phyloP scores from a whole-genome alignment of 164 flowering plant species.

The Kingdonia uniflora region DNA sequence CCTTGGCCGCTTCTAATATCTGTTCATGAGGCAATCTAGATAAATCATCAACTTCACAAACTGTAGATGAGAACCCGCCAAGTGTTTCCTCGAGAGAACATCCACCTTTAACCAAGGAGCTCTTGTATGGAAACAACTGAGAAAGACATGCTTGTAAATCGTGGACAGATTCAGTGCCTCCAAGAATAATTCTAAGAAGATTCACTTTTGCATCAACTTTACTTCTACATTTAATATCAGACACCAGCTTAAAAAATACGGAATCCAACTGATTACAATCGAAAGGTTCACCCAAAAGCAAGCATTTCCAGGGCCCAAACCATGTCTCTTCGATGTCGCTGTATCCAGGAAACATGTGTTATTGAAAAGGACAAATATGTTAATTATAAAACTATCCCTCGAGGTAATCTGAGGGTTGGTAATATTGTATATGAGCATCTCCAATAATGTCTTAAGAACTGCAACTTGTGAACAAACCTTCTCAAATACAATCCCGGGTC shows the following conservation, averaged over 20 bases:
- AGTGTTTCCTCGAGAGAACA: slow-evolving; percentile 20
- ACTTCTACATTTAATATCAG: slow-evolving; percentile 35
- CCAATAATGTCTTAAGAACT: too few species aligned
- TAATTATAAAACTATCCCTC: too few species aligned
- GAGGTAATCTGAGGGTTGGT: too few species aligned
- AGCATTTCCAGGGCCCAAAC: slow-evolving; percentile 78
- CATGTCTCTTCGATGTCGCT: slow-evolving; percentile 81
- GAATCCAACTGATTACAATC: slow-evolving; percentile 25
- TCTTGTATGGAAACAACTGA: slow-evolving; percentile 31
- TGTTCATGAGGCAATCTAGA: slow-evolving; percentile 25
- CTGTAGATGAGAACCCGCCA: slow-evolving; percentile 7
- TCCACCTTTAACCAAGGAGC: slow-evolving; percentile 36
- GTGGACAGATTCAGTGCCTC: slow-evolving; percentile 23
- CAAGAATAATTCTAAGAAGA: slow-evolving; percentile 45
- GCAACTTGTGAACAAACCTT: too few species aligned
- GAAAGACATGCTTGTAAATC: slow-evolving; percentile 33
- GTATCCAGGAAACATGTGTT: slow-evolving; percentile 2
- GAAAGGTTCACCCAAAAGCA: slow-evolving; percentile 57
- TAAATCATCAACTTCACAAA: slow-evolving; percentile 16
- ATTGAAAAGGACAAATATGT: background rate
- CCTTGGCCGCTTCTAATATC: slow-evolving; percentile 34
- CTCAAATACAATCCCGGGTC: too few species aligned
- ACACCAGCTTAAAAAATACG: slow-evolving; percentile 29
- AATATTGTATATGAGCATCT: too few species aligned
- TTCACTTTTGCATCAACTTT: slow-evolving; percentile 32